A percentile compares a stretch with the other conserved stretches of the same genome.
Evolutionary conservation across 1,139 yeast species (phyloP).

Genomic region (Magnusiomyces paraingens): DNA sequence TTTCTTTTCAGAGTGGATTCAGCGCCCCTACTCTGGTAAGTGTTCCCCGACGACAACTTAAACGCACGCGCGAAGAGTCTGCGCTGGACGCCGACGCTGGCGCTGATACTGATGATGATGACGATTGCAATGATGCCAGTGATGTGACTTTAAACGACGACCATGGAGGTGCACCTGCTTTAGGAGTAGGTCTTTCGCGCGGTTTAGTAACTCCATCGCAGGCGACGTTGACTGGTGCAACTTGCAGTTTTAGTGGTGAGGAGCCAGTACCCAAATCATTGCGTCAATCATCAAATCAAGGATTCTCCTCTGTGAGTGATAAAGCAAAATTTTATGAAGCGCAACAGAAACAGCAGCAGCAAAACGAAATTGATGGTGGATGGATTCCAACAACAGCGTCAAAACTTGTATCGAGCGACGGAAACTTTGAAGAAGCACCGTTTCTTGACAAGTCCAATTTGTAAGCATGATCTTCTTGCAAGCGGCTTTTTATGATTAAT

Average conservation of each 20-base stretch:
- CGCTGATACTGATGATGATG: slow-evolving; percentile 17
- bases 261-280: neutral
- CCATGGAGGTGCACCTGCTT: neutral
- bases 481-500: no score
- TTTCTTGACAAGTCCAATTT: slow-evolving; percentile 12
- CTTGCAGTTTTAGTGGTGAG: no score
- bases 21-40: neutral
- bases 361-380: no score
- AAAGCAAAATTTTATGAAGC: slow-evolving; percentile 22
- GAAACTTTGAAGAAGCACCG: slow-evolving; percentile 25
- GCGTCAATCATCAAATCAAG: neutral
- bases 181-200: no score
- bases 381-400: slow-evolving; percentile 29
- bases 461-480: neutral
- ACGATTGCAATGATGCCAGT: slow-evolving; percentile 29
- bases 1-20: neutral
- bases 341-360: no score
- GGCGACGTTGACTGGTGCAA: neutral
- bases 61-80: slow-evolving; percentile 21
- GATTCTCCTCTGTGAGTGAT: neutral
- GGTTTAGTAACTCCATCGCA: no score
- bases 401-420: slow-evolving; percentile 18
- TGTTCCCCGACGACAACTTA: slow-evolving; percentile 8
- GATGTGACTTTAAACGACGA: slow-evolving; percentile 4
- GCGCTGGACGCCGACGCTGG: slow-evolving; percentile 34